These are phyloP conservation scores for Hortaea werneckii DNA, from an alignment of 2,329 filamentous ascomycete genomes.

Conservation along the genomic window DNA sequence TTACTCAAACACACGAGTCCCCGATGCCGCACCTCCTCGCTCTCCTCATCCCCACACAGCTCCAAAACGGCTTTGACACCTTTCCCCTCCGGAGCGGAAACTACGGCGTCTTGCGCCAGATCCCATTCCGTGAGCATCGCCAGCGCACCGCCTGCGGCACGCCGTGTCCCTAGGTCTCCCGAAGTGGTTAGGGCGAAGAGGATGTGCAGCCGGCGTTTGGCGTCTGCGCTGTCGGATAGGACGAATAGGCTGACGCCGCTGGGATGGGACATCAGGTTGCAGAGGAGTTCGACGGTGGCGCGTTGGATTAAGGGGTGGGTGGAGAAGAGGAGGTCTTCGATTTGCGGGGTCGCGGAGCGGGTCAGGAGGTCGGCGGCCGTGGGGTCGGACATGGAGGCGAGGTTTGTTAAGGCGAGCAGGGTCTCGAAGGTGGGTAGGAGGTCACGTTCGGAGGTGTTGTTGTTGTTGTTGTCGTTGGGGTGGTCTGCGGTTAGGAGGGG, in stretches of 20 bases:
- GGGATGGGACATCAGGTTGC: slow-evolving; percentile 70
- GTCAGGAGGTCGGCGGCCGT: slow-evolving; percentile 60
- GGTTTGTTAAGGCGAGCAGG: slow-evolving; percentile 84
- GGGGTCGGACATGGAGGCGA: slow-evolving; percentile 63
- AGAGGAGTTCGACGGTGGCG: slow-evolving; percentile 78
- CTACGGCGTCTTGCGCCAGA: slow-evolving; percentile 58
- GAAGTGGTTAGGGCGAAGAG: slow-evolving; percentile 80
- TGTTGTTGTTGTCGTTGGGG: slow-evolving; percentile 26
- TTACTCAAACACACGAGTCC: slow-evolving; percentile 59
- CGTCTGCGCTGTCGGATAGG: slow-evolving; percentile 48
- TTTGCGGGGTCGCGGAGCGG: slow-evolving; percentile 58
- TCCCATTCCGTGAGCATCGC: slow-evolving; percentile 76
- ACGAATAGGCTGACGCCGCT: slow-evolving; percentile 60
- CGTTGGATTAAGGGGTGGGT: slow-evolving; percentile 67
- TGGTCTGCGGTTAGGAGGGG: slow-evolving; percentile 59
- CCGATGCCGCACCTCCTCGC: slow-evolving; percentile 55
- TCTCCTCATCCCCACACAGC: slow-evolving; percentile 60
- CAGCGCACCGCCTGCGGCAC: slow-evolving; percentile 78
- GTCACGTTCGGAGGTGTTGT: slow-evolving; percentile 52
- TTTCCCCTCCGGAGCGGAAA: slow-evolving; percentile 47
- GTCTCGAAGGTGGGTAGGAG: slow-evolving; percentile 84
- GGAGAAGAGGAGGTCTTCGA: slow-evolving; percentile 78
- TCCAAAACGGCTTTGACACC: slow-evolving; percentile 71
- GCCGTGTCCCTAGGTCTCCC: slow-evolving; percentile 67
- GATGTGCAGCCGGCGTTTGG: slow-evolving; percentile 67